Evolutionary conservation across 257 asterid species (phyloP), one percentile per base, ranked within the genome.

Genomic region (Solanum arcanum): DNA sequence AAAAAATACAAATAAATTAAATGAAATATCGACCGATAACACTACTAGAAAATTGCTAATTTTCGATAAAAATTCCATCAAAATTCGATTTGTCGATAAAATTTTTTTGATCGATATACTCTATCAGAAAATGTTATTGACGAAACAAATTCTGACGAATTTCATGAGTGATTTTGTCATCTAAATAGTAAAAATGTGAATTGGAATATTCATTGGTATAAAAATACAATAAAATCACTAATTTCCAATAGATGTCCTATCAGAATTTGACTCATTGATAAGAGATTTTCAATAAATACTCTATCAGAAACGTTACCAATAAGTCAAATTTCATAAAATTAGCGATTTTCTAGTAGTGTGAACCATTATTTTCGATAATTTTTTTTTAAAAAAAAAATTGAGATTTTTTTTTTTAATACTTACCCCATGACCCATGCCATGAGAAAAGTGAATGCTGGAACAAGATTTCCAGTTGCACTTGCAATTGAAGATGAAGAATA

Each of bases 401-500:
- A 46, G n/a, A n/a, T 49, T 49, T 6, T 16, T 52, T 16, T 16
- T 4, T 6, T 2, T n/a, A 1, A 86, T 15, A 85, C 62, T 88
- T 88, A 92, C 94, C 94, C 91, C 39, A 72, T 70, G 44, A 84
- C 2, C 82, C 88, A 90, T 56, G 94, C 94, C 84, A 92, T 46
- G 7, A 87, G 42, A 70, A 90, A 89, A 35, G 94, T 92, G 87
- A 92, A 23, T 10, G 91, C 93, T 18, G 94, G 93, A 49, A 87
- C 80, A 35, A 90, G 83, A 83, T 92, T 92, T 3, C 89, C 88
- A 87, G 90, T 83, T 74, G 94, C 93, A 89, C 92, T 88, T 33
- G 91, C 92, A 25, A 86, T 90, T 25, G 94, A 88, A 7, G 94
- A 90, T 41, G 94, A 92, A 21, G 93, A 85, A 39, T 89, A 72